Conservation (phyloP, 2,329 filamentous ascomycete species). For the Ceratocystis cubensis region DNA sequence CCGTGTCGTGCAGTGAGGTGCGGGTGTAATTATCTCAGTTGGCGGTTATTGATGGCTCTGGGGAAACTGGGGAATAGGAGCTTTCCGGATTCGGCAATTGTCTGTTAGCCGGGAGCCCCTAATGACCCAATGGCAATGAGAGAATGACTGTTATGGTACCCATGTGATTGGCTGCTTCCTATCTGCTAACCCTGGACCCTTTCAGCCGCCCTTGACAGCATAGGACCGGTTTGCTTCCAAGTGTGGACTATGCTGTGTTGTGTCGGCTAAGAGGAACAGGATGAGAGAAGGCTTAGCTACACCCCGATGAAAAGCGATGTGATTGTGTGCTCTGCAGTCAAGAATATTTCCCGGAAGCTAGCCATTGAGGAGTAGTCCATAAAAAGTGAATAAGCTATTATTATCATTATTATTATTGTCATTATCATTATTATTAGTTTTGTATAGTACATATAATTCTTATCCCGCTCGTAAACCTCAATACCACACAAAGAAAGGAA, state of each 20-base stretch:
- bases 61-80: conserved; percentile 8
- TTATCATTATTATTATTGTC: too few relatives aligned
- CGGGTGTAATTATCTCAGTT: not conserved
- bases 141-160: not conserved
- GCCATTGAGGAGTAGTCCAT: too few relatives aligned
- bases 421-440: too few relatives aligned
- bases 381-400: too few relatives aligned
- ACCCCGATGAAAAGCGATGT: not conserved
- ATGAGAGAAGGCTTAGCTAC: not conserved
- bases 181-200: not conserved
- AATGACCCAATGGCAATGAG: conserved; percentile 9
- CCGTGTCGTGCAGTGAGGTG: too few relatives aligned
- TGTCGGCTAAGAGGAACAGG: conserved; percentile 12
- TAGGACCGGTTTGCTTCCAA: not conserved
- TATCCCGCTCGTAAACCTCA: too few relatives aligned
- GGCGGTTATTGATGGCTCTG: not conserved
- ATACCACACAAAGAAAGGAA: too few relatives aligned
- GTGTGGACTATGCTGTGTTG: too few relatives aligned
- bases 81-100: conserved; percentile 14
- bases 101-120: conserved; percentile 21
- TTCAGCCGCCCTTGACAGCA: not conserved
- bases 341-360: conserved; percentile 18
- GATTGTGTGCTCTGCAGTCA: not conserved
- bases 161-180: not conserved
- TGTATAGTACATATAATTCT: too few relatives aligned